A percentile compares a stretch with the other conserved stretches of the same genome.
phyloP scores from a whole-genome alignment of 371 early-diverging fungal species.

The Rhizomucor pusillus region DNA sequence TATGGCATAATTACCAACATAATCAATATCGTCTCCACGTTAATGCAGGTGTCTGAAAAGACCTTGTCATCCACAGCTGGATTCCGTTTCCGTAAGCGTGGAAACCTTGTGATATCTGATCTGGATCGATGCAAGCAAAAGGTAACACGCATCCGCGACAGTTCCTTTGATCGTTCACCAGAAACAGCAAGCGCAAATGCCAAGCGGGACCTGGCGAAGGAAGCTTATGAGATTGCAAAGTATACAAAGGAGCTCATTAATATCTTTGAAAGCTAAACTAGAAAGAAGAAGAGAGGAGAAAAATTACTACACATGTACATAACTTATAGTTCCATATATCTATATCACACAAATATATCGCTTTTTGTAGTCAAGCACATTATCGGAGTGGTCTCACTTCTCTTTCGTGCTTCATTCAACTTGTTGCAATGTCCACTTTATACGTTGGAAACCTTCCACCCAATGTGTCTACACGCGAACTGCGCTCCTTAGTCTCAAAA shows the following conservation, averaged over 20 bases:
- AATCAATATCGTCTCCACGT: conserved; percentile 50
- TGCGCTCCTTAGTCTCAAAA: neutral
- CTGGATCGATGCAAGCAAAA: conserved; percentile 64
- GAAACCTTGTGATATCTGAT: conserved; percentile 62
- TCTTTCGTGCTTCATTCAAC: no score
- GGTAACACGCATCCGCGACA: conserved; percentile 67
- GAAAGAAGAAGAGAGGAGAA: no score
- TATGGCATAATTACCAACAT: conserved; percentile 69
- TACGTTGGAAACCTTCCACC: neutral
- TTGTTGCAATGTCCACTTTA: neutral
- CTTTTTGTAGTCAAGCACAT: no score
- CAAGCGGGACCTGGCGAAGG: conserved; percentile 86
- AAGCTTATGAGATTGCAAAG: conserved; percentile 91
- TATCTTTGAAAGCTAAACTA: conserved; percentile 31
- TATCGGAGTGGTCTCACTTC: no score
- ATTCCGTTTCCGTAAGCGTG: conserved; percentile 38
- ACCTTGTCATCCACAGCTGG: conserved; percentile 41
- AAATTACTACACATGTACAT: no score
- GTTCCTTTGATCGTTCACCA: conserved; percentile 31
- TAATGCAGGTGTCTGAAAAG: conserved; percentile 40
- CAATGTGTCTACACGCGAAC: neutral
- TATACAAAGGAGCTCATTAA: conserved; percentile 72
- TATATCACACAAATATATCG: no score
- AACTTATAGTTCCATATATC: no score
- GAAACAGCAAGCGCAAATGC: conserved; percentile 57